Conservation (phyloP, 352 stramenopile species). For the Bremia lactucae region DNA sequence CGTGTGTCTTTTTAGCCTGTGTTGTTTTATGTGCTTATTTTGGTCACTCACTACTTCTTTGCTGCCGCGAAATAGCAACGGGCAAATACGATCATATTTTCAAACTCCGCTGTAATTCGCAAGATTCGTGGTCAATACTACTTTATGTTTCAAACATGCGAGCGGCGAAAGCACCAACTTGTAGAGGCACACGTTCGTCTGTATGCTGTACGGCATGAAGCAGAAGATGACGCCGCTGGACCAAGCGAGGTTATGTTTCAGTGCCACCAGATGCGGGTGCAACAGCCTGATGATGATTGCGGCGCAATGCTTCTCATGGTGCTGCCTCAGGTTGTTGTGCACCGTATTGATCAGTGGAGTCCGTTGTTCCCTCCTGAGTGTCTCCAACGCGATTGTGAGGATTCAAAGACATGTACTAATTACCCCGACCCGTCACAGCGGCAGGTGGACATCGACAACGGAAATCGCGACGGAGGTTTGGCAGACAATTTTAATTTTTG, state of each 20-base stretch:
- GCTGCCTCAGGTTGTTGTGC: conserved; percentile 68
- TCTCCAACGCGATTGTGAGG: conserved; percentile 29
- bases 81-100: conserved; percentile 83
- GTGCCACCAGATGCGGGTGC: conserved; percentile 79
- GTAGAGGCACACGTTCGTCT: conserved; percentile 75
- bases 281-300: conserved; percentile 78
- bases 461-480: conserved; percentile 55
- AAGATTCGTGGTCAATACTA: conserved; percentile 85
- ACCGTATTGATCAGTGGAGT: conserved; percentile 81
- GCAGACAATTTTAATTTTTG: conserved; percentile 19
- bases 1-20: conserved; percentile 22
- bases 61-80: conserved; percentile 39
- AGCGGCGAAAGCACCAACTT: conserved; percentile 83
- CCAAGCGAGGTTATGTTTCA: conserved; percentile 55
- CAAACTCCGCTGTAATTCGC: conserved; percentile 75
- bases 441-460: conserved; percentile 73
- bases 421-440: conserved; percentile 71
- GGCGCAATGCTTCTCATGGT: conserved; percentile 77
- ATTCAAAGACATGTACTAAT: conserved; percentile 38
- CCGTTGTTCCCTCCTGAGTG: conserved; percentile 75
- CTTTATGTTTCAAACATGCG: conserved; percentile 88
- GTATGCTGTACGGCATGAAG: conserved; percentile 72
- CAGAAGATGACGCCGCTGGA: conserved; percentile 30
- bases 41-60: not conserved
- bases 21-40: not conserved